Conservation (phyloP, 306 rosid genomes). For the Acacia acuminata region DNA sequence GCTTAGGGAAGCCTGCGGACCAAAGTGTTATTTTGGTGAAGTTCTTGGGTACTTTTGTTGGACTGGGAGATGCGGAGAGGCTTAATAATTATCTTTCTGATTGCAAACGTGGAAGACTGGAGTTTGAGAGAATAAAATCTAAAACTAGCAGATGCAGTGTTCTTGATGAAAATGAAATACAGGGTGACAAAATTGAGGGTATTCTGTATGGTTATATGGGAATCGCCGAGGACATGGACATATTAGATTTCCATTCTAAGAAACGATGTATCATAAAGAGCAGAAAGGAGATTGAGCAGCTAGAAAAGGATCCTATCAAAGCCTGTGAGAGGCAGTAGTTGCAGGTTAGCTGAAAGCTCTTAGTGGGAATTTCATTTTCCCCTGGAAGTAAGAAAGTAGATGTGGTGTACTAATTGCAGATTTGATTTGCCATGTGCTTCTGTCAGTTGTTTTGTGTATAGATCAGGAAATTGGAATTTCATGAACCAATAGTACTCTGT, state of each 20-base stretch:
- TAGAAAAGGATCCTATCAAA: constrained; percentile 81
- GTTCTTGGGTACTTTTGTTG: constrained; percentile 53
- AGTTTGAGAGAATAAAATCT: constrained; percentile 34
- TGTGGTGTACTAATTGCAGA: constrained; percentile 24
- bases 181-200: constrained; percentile 50
- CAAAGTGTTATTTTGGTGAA: constrained; percentile 57
- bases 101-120: constrained; percentile 41
- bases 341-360: constrained; percentile 11
- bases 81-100: constrained; percentile 49
- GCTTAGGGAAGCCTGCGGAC: constrained; percentile 62
- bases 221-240: constrained; percentile 79
- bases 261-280: constrained; percentile 68
- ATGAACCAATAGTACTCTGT: constrained; percentile 18
- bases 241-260: constrained; percentile 66
- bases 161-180: constrained; percentile 15
- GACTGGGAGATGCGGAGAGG: constrained; percentile 60
- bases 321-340: constrained; percentile 47
- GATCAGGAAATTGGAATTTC: constrained; percentile 33
- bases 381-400: not conserved
- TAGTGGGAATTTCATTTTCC: constrained; percentile 18
- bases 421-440: constrained; percentile 9
- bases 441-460: constrained; percentile 27
- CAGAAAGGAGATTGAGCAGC: constrained; percentile 78
- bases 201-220: constrained; percentile 82
- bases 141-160: constrained; percentile 22